A percentile compares a stretch with the other conserved stretches of the same genome.
Conservation (phyloP, 495 filamentous ascomycete species). For the Melanomma pulvis-pyrius region DNA sequence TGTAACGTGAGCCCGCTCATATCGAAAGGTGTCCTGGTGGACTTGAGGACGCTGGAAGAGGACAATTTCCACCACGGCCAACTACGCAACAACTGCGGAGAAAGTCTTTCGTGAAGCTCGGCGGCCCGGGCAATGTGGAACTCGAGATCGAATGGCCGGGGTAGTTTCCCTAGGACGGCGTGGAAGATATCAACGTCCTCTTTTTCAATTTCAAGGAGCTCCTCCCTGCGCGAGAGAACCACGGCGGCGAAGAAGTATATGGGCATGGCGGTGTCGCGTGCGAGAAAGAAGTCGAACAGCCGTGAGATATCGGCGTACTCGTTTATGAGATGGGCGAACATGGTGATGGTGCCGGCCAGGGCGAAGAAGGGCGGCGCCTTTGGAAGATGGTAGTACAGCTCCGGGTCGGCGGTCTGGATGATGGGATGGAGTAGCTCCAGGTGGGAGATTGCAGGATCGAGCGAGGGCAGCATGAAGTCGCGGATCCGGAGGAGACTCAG, state of each 20-base stretch:
- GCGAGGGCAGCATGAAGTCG: slow-evolving; percentile 94
- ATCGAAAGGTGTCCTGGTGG: slow-evolving; percentile 57
- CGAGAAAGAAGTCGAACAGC: slow-evolving; percentile 87
- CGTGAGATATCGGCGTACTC: slow-evolving; percentile 84
- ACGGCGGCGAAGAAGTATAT: slow-evolving; percentile 83
- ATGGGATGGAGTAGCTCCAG: slow-evolving; percentile 83
- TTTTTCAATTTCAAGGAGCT: slow-evolving; percentile 76
- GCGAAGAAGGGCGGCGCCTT: slow-evolving; percentile 88
- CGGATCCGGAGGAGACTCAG: slow-evolving; percentile 88
- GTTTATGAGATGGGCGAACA: slow-evolving; percentile 95
- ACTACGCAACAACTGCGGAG: slow-evolving; percentile 69
- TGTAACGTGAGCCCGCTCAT: slow-evolving; percentile 54
- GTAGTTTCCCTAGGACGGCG: slow-evolving; percentile 83
- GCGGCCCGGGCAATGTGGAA: slow-evolving; percentile 67
- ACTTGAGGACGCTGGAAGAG: slow-evolving; percentile 78
- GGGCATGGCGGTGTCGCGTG: slow-evolving; percentile 78
- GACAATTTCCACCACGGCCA: slow-evolving; percentile 73
- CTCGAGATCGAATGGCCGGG: slow-evolving; percentile 81
- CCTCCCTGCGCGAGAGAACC: slow-evolving; percentile 73
- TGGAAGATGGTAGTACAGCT: slow-evolving; percentile 71
- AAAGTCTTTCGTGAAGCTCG: slow-evolving; percentile 63
- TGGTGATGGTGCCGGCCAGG: slow-evolving; percentile 81
- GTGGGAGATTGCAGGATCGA: slow-evolving; percentile 79
- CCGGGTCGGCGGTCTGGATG: slow-evolving; percentile 66
- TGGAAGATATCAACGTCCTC: slow-evolving; percentile 96